These are phyloP conservation scores for Petrea volubilis DNA, from an alignment of 257 asterid genomes.

Conservation along the genomic window DNA sequence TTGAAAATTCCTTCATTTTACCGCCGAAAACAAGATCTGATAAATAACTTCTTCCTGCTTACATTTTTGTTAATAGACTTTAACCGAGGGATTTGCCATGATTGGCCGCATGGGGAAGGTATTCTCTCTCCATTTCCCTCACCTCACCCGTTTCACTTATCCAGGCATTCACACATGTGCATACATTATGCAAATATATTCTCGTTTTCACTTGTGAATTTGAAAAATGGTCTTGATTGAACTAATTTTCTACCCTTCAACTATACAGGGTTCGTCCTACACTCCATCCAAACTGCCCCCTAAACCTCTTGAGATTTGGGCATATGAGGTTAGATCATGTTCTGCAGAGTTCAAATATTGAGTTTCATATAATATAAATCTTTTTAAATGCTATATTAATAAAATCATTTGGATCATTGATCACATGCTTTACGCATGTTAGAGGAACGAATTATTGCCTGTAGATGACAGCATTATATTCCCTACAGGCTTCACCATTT, in stretches of 20 bases:
- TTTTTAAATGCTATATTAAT: background rate
- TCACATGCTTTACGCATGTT: background rate
- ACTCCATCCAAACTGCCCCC: slow-evolving; percentile 80
- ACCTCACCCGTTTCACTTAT: slow-evolving; percentile 2
- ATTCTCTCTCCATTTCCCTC: slow-evolving; percentile 4
- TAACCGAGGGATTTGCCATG: slow-evolving; percentile 89
- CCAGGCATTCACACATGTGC: background rate
- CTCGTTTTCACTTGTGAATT: no score
- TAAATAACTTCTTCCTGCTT: slow-evolving; percentile 9
- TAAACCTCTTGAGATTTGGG: slow-evolving; percentile 90
- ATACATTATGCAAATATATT: no score
- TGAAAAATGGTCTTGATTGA: no score
- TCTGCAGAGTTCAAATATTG: slow-evolving; percentile 9
- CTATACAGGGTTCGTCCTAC: slow-evolving; percentile 65
- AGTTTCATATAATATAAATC: slow-evolving; percentile 14
- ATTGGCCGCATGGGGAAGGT: slow-evolving; percentile 96
- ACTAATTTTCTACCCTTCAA: background rate
- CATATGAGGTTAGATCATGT: slow-evolving; percentile 71
- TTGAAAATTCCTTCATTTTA: slow-evolving; percentile 8
- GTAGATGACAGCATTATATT: background rate
- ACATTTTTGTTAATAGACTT: slow-evolving; percentile 44
- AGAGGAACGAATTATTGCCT: background rate
- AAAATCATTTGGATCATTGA: background rate
- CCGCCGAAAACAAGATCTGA: background rate
- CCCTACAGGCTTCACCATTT: slow-evolving; percentile 79